Evolutionary conservation across 768 basidiomycete genomes (phyloP), one percentile per base, ranked within the genome.

Genomic region (Amanita subjunquillea): DNA sequence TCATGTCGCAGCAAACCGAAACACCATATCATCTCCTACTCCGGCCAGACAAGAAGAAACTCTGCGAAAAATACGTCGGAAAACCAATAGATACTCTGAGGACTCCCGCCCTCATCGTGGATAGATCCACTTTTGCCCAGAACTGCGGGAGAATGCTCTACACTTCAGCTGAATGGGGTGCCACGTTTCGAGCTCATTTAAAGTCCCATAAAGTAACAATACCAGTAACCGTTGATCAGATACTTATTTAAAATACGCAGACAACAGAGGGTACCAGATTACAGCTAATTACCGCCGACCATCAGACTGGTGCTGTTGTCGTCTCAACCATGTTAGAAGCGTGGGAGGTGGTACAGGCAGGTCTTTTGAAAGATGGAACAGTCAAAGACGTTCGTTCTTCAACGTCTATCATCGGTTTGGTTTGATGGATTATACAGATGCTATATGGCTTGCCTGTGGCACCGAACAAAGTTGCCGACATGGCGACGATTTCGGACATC

Each of bases 241-340:
- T n/a, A 59, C 29, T 55, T 29, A 55, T 41, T 43, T 53, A 13
- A 57, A 20, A 42, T 17, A 40, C 10, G 32, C 56, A 87, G 87
- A 91, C 89, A 1, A 67, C 72, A 7, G 89, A 92, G 63, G 91
- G 90, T 22, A 78, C 83, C 8, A 71, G 72, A 56, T 65, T 91
- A 22, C 89, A 91, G 60, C 72, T 91, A 2, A 60, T 71, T 43
- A 82, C 86, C 5, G 63, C 64, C 39, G 72, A 68, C 39, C 75
- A 76, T 43, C 73, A 65, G 49, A 83, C 79, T 9, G 67, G 75
- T 46, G 80, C 84, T 4, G 78, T 91, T 32, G 75, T 87, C 27
- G 85, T 87, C 6, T 92, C 87, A n/a, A 91, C 88, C 2, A 58
- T 91, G 57, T 79, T 83, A 74, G 91, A 93, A 65, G 85, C 85